A percentile compares a stretch with the other conserved stretches of the same genome.
Conservation (phyloP, 306 rosid species). For the Trifolium subterraneum region DNA sequence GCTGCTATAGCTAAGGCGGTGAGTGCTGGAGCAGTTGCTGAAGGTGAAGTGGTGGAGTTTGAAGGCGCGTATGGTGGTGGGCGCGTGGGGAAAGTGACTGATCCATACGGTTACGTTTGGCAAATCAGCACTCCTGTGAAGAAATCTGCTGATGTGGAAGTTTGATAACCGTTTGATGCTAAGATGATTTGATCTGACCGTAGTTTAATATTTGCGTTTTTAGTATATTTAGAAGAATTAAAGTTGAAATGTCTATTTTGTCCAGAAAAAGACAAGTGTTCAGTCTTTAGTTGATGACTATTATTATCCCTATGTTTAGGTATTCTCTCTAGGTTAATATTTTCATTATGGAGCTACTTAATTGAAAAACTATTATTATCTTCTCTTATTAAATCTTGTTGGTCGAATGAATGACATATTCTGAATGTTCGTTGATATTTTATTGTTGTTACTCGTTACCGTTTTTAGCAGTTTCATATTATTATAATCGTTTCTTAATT, state of each 20-base stretch:
- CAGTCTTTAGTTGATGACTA: background rate
- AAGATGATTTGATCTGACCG: background rate
- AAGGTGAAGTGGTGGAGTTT: slow-evolving; percentile 52
- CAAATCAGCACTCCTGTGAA: slow-evolving; percentile 41
- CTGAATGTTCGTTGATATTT: too few relatives aligned
- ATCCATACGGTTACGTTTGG: slow-evolving; percentile 78
- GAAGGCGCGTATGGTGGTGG: slow-evolving; percentile 62
- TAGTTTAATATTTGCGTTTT: background rate
- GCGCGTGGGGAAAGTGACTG: slow-evolving; percentile 71
- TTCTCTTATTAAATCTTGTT: too few relatives aligned
- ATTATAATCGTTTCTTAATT: too few relatives aligned
- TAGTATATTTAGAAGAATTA: background rate
- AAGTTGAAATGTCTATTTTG: background rate
- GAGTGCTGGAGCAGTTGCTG: slow-evolving; percentile 58
- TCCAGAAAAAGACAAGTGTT: background rate
- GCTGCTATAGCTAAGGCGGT: slow-evolving; percentile 65
- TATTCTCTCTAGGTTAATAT: background rate
- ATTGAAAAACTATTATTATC: too few relatives aligned
- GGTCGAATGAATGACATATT: too few relatives aligned
- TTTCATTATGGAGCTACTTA: background rate
- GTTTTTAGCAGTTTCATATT: too few relatives aligned
- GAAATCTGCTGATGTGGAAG: slow-evolving; percentile 37
- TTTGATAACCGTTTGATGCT: slow-evolving; percentile 25
- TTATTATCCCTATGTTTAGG: background rate
- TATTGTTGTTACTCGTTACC: too few relatives aligned